Percentiles rank a stretch among this genome's conserved stretches.
Evolutionary conservation across 139 green algal species (phyloP).

Genomic region (Chlamydomonas asymmetrica): DNA sequence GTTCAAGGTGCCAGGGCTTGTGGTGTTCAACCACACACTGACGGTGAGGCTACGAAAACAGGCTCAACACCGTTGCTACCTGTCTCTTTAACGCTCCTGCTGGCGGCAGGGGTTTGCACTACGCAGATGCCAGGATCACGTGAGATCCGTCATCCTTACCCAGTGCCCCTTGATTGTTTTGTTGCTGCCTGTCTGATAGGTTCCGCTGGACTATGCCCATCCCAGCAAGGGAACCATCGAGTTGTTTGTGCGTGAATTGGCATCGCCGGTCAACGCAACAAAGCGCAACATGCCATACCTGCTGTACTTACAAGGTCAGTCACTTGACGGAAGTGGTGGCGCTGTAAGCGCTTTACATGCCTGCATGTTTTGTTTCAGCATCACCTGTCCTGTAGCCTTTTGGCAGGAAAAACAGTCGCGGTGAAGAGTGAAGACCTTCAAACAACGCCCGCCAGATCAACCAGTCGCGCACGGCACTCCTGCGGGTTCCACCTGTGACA

Average conservation of each 20-base stretch:
- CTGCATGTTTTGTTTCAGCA: background rate
- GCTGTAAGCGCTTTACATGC: background rate
- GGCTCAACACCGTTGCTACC: no score
- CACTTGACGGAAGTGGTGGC: background rate
- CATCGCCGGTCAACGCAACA: constrained; percentile 48
- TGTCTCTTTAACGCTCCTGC: no score
- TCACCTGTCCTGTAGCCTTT: background rate
- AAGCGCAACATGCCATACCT: constrained; percentile 65
- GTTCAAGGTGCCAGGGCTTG: constrained; percentile 56
- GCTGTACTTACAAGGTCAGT: constrained; percentile 82
- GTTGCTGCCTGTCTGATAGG: no score
- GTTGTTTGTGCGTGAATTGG: constrained; percentile 79
- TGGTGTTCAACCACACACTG: constrained; percentile 61
- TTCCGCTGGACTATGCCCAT: constrained; percentile 74
- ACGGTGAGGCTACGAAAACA: no score
- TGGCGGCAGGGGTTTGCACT: no score
- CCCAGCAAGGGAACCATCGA: constrained; percentile 46
- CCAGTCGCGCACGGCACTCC: no score
- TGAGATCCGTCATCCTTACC: no score
- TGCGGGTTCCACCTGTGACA: no score
- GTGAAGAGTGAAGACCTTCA: background rate
- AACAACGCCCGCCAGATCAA: background rate
- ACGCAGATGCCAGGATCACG: no score
- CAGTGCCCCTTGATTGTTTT: no score
- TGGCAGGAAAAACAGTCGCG: background rate